Conservation (phyloP, 164 flowering plant genomes). For the Brasenia schreberi region DNA sequence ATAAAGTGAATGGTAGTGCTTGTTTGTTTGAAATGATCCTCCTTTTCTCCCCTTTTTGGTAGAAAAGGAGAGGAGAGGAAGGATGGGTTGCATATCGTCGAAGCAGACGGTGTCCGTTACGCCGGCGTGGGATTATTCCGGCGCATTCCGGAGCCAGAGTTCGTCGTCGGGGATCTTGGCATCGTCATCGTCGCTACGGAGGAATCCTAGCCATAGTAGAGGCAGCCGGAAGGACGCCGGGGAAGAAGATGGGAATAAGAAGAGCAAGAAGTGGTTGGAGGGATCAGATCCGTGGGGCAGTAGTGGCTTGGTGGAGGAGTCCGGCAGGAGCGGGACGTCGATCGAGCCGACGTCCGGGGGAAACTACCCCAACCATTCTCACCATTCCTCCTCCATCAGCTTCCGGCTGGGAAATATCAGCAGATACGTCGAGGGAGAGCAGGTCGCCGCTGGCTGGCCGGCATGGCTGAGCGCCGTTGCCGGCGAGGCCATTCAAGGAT, state of each 20-base stretch:
- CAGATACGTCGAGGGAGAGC: conserved; percentile 48
- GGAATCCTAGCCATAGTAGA: neutral
- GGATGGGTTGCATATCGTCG: conserved; percentile 54
- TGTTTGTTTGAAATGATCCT: neutral
- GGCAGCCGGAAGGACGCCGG: conserved; percentile 2
- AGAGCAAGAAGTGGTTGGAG: neutral
- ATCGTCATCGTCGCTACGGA: conserved; percentile 10
- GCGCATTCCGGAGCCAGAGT: conserved; percentile 4
- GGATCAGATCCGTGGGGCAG: neutral
- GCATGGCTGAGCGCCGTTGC: conserved; percentile 72
- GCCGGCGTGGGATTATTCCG: conserved; percentile 26
- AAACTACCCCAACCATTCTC: conserved; percentile 9
- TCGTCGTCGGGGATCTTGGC: conserved; percentile 12
- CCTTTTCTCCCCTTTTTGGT: neutral
- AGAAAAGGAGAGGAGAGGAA: neutral
- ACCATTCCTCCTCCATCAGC: conserved; percentile 16
- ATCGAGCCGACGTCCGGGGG: neutral
- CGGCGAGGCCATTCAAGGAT: conserved; percentile 71
- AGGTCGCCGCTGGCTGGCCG: conserved; percentile 83
- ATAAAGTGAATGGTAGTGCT: too few species aligned
- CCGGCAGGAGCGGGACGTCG: conserved; percentile 9
- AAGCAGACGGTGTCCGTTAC: conserved; percentile 33
- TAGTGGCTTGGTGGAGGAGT: conserved; percentile 7
- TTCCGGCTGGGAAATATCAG: conserved; percentile 37
- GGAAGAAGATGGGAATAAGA: conserved; percentile 8